These are phyloP conservation scores for Apiotrichum sp. DNA, from an alignment of 1,284 basidiomycete genomes.

Conservation along the genomic window DNA sequence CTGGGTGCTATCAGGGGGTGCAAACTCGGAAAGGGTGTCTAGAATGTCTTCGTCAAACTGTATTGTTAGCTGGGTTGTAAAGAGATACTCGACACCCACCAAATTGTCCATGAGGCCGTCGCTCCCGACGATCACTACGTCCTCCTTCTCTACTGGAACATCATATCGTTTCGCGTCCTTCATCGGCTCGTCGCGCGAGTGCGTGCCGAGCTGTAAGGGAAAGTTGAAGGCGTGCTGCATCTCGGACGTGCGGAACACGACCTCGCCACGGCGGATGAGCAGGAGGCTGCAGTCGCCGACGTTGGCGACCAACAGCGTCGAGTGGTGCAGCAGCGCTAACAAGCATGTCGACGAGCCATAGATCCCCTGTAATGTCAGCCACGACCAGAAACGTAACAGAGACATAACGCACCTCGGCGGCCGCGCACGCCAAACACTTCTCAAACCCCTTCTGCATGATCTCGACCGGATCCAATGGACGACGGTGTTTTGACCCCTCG, in stretches of 20 bases:
- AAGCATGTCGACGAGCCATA: conserved; percentile 54
- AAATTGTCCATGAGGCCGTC: conserved; percentile 92
- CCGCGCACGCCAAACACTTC: conserved; percentile 49
- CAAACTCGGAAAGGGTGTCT: conserved; percentile 73
- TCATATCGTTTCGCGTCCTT: conserved; percentile 66
- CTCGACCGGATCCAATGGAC: conserved; percentile 52
- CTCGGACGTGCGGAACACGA: conserved; percentile 82
- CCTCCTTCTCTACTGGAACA: conserved; percentile 72
- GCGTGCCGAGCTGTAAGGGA: conserved; percentile 70
- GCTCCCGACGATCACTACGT: conserved; percentile 81
- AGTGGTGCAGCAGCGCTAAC: conserved; percentile 56
- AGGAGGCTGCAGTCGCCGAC: conserved; percentile 87
- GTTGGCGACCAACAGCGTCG: conserved; percentile 81
- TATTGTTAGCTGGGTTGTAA: neutral
- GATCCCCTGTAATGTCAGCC: conserved; percentile 45
- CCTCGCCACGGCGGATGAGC: conserved; percentile 68
- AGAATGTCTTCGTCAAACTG: conserved; percentile 87
- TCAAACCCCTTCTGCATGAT: conserved; percentile 57
- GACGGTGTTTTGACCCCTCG: conserved; percentile 3
- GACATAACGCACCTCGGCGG: conserved; percentile 39
- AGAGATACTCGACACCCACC: conserved; percentile 28
- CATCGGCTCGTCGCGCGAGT: conserved; percentile 61
- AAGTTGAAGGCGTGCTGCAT: conserved; percentile 97
- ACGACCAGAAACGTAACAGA: too few species aligned
- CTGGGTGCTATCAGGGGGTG: conserved; percentile 32